Evolutionary conservation across 352 stramenopile species (phyloP).

Genomic region (Phytopythium vexans): DNA sequence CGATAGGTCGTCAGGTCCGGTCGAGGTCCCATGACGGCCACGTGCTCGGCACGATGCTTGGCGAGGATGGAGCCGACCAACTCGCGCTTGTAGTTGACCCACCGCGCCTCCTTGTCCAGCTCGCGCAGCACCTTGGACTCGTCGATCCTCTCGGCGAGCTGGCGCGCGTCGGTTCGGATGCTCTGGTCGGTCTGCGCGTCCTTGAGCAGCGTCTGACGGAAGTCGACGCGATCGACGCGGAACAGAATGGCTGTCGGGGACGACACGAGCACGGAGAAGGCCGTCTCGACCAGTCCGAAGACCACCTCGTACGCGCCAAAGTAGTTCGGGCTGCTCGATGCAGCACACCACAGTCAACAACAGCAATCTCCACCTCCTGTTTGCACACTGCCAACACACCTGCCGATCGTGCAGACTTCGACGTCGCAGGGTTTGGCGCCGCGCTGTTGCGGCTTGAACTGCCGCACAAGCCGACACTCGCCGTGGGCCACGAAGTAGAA

Average conservation of each 20-base stretch:
- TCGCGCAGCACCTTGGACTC: conserved; percentile 38
- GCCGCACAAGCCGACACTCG: conserved; percentile 54
- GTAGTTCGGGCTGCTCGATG: conserved; percentile 41
- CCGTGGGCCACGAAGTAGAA: conserved; percentile 70
- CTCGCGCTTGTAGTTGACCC: conserved; percentile 49
- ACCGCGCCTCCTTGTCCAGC: conserved; percentile 39
- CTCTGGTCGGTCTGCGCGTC: conserved; percentile 43
- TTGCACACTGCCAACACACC: conserved; percentile 11
- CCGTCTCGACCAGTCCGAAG: conserved; percentile 25
- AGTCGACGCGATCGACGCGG: conserved; percentile 64
- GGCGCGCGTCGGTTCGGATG: conserved; percentile 35
- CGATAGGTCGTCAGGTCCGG: conserved; percentile 15
- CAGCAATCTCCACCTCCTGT: neutral
- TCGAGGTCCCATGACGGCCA: conserved; percentile 36
- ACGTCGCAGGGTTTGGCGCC: conserved; percentile 34
- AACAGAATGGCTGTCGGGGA: conserved; percentile 61
- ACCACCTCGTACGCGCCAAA: conserved; percentile 62
- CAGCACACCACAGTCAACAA: neutral
- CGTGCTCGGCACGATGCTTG: conserved; percentile 33
- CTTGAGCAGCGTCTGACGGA: conserved; percentile 61
- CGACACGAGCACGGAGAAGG: conserved; percentile 58
- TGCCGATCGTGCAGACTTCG: conserved; percentile 54
- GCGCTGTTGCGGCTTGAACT: conserved; percentile 6
- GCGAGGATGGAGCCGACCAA: conserved; percentile 33
- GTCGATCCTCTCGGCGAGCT: conserved; percentile 36